Evolutionary conservation across 2,329 filamentous ascomycete genomes (phyloP).

Genomic region (Paracoccidioides brasiliensis): DNA sequence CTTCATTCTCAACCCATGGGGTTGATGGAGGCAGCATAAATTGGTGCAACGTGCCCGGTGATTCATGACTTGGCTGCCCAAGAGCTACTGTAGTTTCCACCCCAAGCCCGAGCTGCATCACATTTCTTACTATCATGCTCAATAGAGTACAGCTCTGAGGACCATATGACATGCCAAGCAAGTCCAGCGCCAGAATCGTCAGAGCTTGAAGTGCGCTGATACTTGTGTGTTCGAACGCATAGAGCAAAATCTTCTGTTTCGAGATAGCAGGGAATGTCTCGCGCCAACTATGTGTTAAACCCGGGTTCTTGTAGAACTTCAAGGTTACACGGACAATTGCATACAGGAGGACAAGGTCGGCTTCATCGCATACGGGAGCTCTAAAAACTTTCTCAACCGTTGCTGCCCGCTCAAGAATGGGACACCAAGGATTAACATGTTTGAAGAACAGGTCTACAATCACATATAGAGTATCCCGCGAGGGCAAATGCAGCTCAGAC

Average conservation of each 20-base stretch:
- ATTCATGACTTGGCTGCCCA: conserved; percentile 20
- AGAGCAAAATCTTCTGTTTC: conserved; percentile 30
- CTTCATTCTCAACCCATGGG: conserved; percentile 36
- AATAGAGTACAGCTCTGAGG: conserved; percentile 33
- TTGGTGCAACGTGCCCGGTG: conserved; percentile 25
- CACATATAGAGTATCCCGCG: conserved; percentile 47
- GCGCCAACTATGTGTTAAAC: conserved; percentile 27
- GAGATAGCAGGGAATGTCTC: conserved; percentile 30
- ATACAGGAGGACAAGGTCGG: conserved; percentile 31
- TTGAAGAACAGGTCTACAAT: conserved; percentile 51
- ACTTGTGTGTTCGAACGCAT: conserved; percentile 32
- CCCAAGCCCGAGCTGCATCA: conserved; percentile 29
- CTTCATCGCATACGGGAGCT: conserved; percentile 29
- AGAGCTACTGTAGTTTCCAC: conserved; percentile 31
- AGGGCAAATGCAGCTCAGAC: conserved; percentile 39
- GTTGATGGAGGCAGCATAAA: conserved; percentile 26
- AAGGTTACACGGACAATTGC: conserved; percentile 35
- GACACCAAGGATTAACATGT: conserved; percentile 49
- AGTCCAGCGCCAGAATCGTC: conserved; percentile 32
- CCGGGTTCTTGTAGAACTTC: conserved; percentile 31
- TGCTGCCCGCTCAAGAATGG: conserved; percentile 34
- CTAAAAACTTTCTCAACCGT: conserved; percentile 32
- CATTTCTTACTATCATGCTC: conserved; percentile 28
- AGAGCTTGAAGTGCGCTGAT: conserved; percentile 29
- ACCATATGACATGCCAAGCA: conserved; percentile 33